Base-by-base conservation (phyloP, 1,284 basidiomycete species). In the Ceratobasidium sp. region DNA sequence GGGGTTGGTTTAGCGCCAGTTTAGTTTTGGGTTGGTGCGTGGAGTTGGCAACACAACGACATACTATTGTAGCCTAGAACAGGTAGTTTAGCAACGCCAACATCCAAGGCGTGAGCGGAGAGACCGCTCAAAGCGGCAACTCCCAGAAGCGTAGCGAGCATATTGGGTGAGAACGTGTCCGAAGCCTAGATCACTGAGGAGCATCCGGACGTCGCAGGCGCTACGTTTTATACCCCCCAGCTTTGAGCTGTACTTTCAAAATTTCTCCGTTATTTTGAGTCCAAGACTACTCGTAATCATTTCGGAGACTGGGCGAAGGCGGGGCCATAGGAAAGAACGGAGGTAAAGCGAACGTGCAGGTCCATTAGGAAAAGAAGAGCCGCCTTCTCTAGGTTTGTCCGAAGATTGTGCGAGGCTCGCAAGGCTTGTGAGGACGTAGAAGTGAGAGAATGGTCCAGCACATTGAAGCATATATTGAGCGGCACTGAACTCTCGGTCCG, bases 1-100 rank as follows among this genome's bases (percentile, higher is more conserved):
- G 34, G 34, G 34, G 34, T 34, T 87, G 68, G 56, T 29, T 27
- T 19, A 48, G 34, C 13, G 73, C 58, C 11, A 48, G 29, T 16
- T 16, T 16, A 61, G 43, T 37, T 31, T 9, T 53, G 27, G 14
- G 53, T 11, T 22, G 29, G 31, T 41, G 29, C 11, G 72, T 46
- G 24, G 76, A 53, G 37, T 58, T 31, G 58, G 34, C 19, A 56
- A 59, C 39, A 5, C 48, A 31, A 24, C 8, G 37, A 77, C 83
- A 61, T 76, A 86, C 86, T 86, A 75, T 86, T 86, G 74, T 85
- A 86, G 4, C 85, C 85, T 83, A 87, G 83, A 31, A 84, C 85
- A 84, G 65, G 65, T 46, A 48, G 58, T 62, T 74, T 72, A 0
- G 68, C 68, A 22, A 72, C 68, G n/a, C 68, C 68, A 22, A 61